phyloP scores from a whole-genome alignment of 1,284 basidiomycete species.

The Boletellus deceptivus region DNA sequence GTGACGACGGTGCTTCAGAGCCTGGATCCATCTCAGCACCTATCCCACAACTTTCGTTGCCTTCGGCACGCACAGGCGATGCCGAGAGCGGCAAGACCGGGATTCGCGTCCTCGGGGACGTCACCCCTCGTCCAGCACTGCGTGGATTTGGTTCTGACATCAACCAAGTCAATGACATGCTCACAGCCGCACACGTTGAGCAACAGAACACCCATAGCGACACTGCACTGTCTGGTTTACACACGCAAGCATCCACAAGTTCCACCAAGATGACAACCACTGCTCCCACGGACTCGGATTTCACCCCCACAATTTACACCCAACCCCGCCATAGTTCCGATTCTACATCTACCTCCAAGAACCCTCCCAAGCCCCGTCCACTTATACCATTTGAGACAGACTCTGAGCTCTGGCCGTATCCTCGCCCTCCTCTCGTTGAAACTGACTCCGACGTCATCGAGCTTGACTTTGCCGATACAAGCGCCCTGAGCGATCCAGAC shows the following conservation, averaged over 20 bases:
- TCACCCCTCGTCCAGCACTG: constrained; percentile 45
- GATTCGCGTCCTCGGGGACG: constrained; percentile 42
- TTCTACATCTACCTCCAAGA: constrained; percentile 11
- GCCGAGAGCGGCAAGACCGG: constrained; percentile 17
- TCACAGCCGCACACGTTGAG: constrained; percentile 27
- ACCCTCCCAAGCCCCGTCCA: constrained; percentile 23
- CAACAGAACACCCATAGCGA: constrained; percentile 17
- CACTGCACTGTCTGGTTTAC: constrained; percentile 4
- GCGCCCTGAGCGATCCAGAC: constrained; percentile 61
- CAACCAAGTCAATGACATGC: constrained; percentile 30
- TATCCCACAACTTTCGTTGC: constrained; percentile 29
- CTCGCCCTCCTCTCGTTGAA: constrained; percentile 42
- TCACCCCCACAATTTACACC: constrained; percentile 18
- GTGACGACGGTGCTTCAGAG: constrained; percentile 42
- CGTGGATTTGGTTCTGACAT: constrained; percentile 39
- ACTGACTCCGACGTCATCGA: constrained; percentile 58
- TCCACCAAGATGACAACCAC: neutral
- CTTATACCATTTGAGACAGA: constrained; percentile 59
- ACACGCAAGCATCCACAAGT: constrained; percentile 5
- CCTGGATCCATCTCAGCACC: constrained; percentile 43
- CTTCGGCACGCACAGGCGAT: constrained; percentile 9
- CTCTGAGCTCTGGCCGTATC: constrained; percentile 66
- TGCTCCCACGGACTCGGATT: constrained; percentile 3
- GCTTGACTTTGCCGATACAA: constrained; percentile 67
- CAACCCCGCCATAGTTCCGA: constrained; percentile 6